Percentiles rank a stretch among this genome's conserved stretches.
phyloP scores from a whole-genome alignment of 306 rosid genomes.

The Alnus rubra region DNA sequence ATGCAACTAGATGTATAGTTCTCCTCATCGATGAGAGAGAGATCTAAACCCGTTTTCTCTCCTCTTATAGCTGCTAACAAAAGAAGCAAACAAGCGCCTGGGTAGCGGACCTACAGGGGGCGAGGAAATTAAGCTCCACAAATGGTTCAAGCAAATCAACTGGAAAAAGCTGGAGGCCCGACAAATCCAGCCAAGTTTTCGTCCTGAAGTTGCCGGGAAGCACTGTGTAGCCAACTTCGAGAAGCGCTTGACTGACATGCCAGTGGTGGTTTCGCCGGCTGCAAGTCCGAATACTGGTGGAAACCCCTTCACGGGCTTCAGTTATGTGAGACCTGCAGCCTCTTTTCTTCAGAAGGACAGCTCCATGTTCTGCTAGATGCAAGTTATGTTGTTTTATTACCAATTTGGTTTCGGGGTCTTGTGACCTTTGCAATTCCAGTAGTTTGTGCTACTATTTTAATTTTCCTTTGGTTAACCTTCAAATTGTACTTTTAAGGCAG shows the following conservation, averaged over 20 bases:
- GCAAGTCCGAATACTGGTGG: conserved; percentile 76
- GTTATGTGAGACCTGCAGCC: conserved; percentile 77
- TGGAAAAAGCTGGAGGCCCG: conserved; percentile 83
- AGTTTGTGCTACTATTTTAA: too few species aligned
- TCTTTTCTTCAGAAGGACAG: conserved; percentile 64
- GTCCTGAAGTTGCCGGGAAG: conserved; percentile 84
- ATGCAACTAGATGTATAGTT: background rate
- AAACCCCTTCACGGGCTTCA: conserved; percentile 71
- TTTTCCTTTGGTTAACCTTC: background rate
- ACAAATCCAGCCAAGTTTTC: conserved; percentile 82
- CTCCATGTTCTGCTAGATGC: conserved; percentile 27
- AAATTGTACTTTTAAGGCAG: background rate
- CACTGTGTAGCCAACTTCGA: conserved; percentile 93
- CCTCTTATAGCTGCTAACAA: conserved; percentile 68
- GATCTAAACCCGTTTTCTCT: conserved; percentile 6
- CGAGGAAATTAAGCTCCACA: conserved; percentile 79
- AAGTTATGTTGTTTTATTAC: background rate
- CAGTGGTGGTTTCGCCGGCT: conserved; percentile 80
- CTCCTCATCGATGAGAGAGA: background rate
- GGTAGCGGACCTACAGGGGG: conserved; percentile 69
- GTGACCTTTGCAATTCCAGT: background rate
- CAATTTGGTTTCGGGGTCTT: background rate
- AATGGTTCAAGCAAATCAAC: conserved; percentile 84
- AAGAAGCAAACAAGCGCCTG: conserved; percentile 69
- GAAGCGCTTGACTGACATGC: conserved; percentile 94